Evolutionary conservation across 352 stramenopile species (phyloP).

Genomic region (Pythium periplocum): DNA sequence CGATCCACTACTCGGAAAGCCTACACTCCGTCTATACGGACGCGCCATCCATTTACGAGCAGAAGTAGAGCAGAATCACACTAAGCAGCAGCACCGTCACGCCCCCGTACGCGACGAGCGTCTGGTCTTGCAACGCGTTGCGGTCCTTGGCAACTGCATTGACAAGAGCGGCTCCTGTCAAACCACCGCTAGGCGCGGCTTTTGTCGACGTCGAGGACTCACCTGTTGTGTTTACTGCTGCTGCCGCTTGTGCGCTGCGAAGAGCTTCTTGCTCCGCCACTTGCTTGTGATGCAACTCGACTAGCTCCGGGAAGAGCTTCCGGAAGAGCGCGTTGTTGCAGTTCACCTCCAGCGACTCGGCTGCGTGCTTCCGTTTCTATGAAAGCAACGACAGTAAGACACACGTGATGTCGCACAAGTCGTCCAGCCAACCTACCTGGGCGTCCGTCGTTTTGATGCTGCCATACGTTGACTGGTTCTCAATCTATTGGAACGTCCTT

Average conservation of each 20-base stretch:
- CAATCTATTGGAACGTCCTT: slow-evolving; percentile 24
- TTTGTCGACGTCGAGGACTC: no score
- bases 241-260: slow-evolving; percentile 14
- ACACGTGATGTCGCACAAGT: no score
- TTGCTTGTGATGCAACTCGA: slow-evolving; percentile 60
- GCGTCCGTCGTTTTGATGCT: slow-evolving; percentile 83
- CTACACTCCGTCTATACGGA: no score
- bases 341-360: slow-evolving; percentile 78
- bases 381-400: no score
- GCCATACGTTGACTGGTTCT: slow-evolving; percentile 82
- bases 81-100: slow-evolving; percentile 31
- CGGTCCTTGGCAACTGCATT: slow-evolving; percentile 13
- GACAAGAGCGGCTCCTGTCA: no score
- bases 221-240: background rate
- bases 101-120: slow-evolving; percentile 28
- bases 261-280: slow-evolving; percentile 33
- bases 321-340: slow-evolving; percentile 73
- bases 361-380: slow-evolving; percentile 80
- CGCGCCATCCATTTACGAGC: slow-evolving; percentile 27
- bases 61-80: slow-evolving; percentile 39
- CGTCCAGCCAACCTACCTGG: slow-evolving; percentile 20
- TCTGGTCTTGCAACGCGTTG: slow-evolving; percentile 16
- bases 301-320: slow-evolving; percentile 87
- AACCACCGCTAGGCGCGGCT: no score
- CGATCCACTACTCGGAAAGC: no score